Conservation (phyloP, 306 rosid species). For the apple (Malus domestica) region ASM211411v1 NC_041803.1:51162001-51162500, state of each 20-base stretch:
- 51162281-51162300: neutral
- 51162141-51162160: neutral
- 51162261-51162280: neutral
- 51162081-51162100: neutral
- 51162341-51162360: neutral
- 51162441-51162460: slow-evolving; percentile 58
- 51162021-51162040: slow-evolving; percentile 66
- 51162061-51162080: neutral
- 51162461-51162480: slow-evolving; percentile 68
- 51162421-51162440: slow-evolving; percentile 71
- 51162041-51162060: neutral
- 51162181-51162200: neutral
- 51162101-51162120: neutral
- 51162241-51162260: neutral
- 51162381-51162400: neutral
- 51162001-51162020: slow-evolving; percentile 62
- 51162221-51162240: neutral
- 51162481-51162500: neutral
- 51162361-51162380: neutral
- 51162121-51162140: neutral
- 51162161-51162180: neutral
- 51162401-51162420: slow-evolving; percentile 78
- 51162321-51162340: neutral
- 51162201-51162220: neutral
- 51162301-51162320: neutral